These are phyloP conservation scores for Eutrema heterophyllum DNA, from an alignment of 345 rosid species.

Conservation along the genomic window DNA sequence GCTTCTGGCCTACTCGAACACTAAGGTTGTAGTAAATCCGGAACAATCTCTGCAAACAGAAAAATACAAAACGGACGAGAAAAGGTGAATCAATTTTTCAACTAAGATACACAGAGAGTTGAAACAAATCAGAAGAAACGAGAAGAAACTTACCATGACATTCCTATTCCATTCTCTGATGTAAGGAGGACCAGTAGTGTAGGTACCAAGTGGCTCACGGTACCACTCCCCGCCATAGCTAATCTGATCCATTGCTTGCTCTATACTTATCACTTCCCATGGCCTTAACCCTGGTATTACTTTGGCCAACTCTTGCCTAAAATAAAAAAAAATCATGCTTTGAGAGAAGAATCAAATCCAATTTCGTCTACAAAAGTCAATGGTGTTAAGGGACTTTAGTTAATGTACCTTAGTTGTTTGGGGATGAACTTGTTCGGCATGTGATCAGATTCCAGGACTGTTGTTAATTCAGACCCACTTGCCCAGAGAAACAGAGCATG, in stretches of 20 bases:
- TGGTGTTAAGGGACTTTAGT: background rate
- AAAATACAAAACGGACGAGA: background rate
- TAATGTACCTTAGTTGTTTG: conserved; percentile 64
- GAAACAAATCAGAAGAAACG: background rate
- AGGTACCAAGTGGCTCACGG: conserved; percentile 77
- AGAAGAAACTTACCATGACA: conserved; percentile 39
- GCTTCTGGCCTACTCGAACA: conserved; percentile 30
- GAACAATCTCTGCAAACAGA: conserved; percentile 41
- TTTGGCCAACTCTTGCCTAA: conserved; percentile 55
- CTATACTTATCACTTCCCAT: conserved; percentile 92
- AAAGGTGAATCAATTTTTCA: background rate
- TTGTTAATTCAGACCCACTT: conserved; percentile 78
- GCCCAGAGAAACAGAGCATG: conserved; percentile 96
- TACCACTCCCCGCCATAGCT: conserved; percentile 85
- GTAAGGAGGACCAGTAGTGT: conserved; percentile 80
- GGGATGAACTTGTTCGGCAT: conserved; percentile 96
- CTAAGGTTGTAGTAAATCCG: conserved; percentile 43
- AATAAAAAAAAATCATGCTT: conserved; percentile 16
- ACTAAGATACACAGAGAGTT: background rate
- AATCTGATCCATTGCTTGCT: conserved; percentile 93
- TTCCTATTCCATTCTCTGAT: conserved; percentile 61
- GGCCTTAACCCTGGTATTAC: conserved; percentile 86
- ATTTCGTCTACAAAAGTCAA: background rate
- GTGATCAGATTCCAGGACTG: conserved; percentile 68
- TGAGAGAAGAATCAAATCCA: background rate